phyloP scores from a whole-genome alignment of 345 rosid species.

The Bretschneidera sinensis region DNA sequence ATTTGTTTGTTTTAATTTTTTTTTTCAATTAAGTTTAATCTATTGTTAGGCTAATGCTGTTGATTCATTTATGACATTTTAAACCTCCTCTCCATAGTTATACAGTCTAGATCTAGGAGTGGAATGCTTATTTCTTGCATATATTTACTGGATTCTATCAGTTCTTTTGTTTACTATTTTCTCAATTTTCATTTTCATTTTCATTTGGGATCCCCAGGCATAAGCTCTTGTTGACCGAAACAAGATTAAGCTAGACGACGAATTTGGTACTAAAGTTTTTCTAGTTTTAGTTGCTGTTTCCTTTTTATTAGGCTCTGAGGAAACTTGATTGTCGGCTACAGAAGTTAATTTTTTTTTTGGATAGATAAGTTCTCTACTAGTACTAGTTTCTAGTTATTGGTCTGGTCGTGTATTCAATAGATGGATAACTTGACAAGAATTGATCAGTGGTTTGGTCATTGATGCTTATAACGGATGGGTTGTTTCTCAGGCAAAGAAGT shows the following conservation, averaged over 20 bases:
- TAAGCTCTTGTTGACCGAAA: neutral
- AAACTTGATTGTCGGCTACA: slow-evolving; percentile 6
- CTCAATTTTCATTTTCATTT: neutral
- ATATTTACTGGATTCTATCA: slow-evolving; percentile 8
- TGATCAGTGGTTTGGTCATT: slow-evolving; percentile 2
- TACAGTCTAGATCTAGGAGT: slow-evolving; percentile 20
- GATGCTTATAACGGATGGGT: neutral
- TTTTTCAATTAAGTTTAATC: neutral
- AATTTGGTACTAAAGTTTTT: no score
- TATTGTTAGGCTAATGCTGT: neutral
- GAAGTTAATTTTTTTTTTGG: neutral
- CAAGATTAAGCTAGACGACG: neutral
- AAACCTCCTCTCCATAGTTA: neutral
- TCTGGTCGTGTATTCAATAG: neutral
- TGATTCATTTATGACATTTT: neutral
- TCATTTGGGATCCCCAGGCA: neutral
- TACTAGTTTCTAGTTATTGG: neutral
- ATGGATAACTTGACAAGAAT: no score
- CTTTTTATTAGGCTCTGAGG: no score
- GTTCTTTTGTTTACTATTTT: neutral
- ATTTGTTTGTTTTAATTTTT: no score
- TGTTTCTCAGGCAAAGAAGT: slow-evolving; percentile 59
- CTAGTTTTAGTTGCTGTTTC: no score
- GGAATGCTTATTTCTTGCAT: slow-evolving; percentile 8
- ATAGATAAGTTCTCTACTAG: no score